phyloP scores from a whole-genome alignment of 805 yeast genomes.

The Diddensiella santjacobensis region DNA sequence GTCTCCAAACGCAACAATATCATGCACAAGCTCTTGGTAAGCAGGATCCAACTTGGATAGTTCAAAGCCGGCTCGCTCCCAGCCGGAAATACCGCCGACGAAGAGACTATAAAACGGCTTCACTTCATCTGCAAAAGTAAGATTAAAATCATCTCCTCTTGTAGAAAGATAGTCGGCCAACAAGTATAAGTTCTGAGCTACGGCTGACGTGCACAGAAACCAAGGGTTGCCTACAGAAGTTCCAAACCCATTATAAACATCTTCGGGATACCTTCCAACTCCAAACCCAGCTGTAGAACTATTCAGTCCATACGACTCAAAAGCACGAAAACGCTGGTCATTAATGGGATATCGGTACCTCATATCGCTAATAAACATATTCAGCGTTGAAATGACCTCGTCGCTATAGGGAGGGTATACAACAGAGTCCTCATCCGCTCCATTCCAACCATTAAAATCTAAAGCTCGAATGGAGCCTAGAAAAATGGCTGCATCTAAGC shows the following conservation, averaged over 20 bases:
- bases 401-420: constrained; percentile 29
- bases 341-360: constrained; percentile 74
- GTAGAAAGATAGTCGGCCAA: constrained; percentile 28
- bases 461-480: constrained; percentile 42
- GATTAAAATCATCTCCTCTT: constrained; percentile 15
- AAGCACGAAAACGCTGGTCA: constrained; percentile 20
- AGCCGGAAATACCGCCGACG: constrained; percentile 21
- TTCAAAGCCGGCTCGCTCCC: constrained; percentile 9
- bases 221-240: constrained; percentile 86
- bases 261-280: constrained; percentile 91
- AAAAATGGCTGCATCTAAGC: constrained; percentile 75
- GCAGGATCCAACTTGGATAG: constrained; percentile 11
- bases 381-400: constrained; percentile 42
- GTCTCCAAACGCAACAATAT: constrained; percentile 41
- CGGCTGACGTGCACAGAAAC: constrained; percentile 55
- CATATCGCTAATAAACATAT: constrained; percentile 64
- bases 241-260: constrained; percentile 72
- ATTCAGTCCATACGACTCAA: constrained; percentile 15
- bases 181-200: constrained; percentile 32
- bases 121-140: constrained; percentile 13
- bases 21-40: constrained; percentile 17
- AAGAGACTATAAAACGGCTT: constrained; percentile 20
- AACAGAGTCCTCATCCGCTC: constrained; percentile 17
- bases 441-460: constrained; percentile 11
- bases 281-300: constrained; percentile 49